Evolutionary conservation across 2,329 filamentous ascomycete genomes (phyloP), one percentile per base, ranked within the genome.

Genomic region (Cordyceps tenuipes): DNA sequence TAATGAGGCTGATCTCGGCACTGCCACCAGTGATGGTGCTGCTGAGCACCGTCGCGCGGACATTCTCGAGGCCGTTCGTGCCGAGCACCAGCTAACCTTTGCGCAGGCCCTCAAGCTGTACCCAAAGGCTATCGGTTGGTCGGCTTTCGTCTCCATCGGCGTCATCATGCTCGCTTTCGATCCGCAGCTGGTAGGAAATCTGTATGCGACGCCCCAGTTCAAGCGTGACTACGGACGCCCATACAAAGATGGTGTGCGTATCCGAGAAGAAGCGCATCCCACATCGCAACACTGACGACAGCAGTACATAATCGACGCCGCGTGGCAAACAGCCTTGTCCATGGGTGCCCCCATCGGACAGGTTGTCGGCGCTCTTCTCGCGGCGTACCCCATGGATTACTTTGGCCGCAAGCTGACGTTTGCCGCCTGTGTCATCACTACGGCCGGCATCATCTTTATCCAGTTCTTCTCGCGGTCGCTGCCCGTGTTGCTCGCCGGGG

Each of bases 341-440:
- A 78, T 83, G 73, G 82, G 81, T 12, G 82, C 79, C 63, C 81
- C 81, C 0, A 73, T 84, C 26, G 82, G 82, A 1, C 81, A 84
- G 65, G 78, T 84, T 8, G 68, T 83, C 26, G 82, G 82, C 31
- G 81, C 81, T 12, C 71, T 85, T 15, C 70, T 75, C 19, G 77
- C 76, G 9, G 76, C 74, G 1, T 78, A 78, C 53, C 77, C 76
- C 0, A 75, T 79, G 69, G 63, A 67, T 12, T 55, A 59, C 13
- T 67, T 65, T 41, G 67, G 67, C 0, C 66, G 65, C 21, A 64
- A 81, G 19, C 79, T 78, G 67, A 84, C 81, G 7, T 77, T 86
- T 64, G 79, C 85, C 21, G 73, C 63, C 8, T 80, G 79, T 23
- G 63, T 78, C 52, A 63, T 69, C 3, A 59, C 65, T 66, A 66